Percentiles rank a stretch among this genome's conserved stretches.
phyloP scores from a whole-genome alignment of 768 basidiomycete genomes.

The Lentinula boryana region DNA sequence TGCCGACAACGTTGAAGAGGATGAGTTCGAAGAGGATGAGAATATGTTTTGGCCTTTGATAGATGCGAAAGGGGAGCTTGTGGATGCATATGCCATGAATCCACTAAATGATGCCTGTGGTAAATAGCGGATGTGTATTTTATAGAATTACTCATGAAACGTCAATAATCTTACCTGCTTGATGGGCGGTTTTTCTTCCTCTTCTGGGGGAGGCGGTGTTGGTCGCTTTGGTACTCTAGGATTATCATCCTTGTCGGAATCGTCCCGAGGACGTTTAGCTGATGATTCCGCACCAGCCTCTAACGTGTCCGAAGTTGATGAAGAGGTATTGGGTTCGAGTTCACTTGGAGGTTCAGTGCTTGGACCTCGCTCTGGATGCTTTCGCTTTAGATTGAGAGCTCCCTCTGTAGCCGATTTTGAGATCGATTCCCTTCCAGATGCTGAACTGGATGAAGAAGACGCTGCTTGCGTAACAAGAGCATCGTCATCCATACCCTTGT shows the following conservation, averaged over 20 bases:
- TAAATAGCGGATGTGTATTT: constrained; percentile 1
- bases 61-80: constrained; percentile 66
- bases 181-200: constrained; percentile 21
- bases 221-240: constrained; percentile 54
- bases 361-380: constrained; percentile 59
- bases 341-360: constrained; percentile 48
- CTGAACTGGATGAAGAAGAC: constrained; percentile 4
- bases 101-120: constrained; percentile 40
- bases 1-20: constrained; percentile 9
- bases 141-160: constrained; percentile 19
- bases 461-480: neutral
- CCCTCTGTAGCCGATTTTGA: constrained; percentile 37
- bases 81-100: constrained; percentile 76
- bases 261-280: constrained; percentile 57
- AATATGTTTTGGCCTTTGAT: constrained; percentile 66
- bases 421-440: constrained; percentile 27
- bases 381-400: constrained; percentile 67
- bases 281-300: neutral
- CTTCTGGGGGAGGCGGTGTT: constrained; percentile 62
- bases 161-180: constrained; percentile 37
- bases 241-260: constrained; percentile 56
- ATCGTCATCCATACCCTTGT: neutral
- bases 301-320: constrained; percentile 27
- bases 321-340: constrained; percentile 12
- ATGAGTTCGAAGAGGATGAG: constrained; percentile 27